Base-by-base conservation (phyloP, 257 asterid genomes). In the Solanum boliviense region DNA sequence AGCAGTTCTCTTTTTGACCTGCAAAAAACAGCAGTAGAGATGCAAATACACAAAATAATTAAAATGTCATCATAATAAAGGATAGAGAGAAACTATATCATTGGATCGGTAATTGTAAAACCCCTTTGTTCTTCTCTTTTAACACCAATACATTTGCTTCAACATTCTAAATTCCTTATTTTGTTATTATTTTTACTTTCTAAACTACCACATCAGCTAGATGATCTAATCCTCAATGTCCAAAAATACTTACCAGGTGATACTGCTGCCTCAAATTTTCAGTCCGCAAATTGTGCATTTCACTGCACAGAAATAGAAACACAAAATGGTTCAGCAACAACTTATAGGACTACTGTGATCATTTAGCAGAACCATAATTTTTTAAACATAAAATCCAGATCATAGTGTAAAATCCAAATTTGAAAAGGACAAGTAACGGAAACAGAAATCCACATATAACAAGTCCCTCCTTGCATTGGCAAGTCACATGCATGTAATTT, bases 201-300 rank as follows among this genome's bases (percentile, higher is more conserved):
- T 29, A 82, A 46, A 82, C 86, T 31, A 31, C 41, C 39, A 82
- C 41, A 48, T 48, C 44, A 31, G 44, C 86, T 31, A 48, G 44
- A 89, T 70, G 58, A 70, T 25, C 68, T 58, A 48, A 82, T 48
- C 20, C 44, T 48, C 75, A 88, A 71, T 75, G 20, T 68, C 48
- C 34, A 83, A 27, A 79, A 86, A 36, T 84, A 84, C 98, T 93
- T 93, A 97, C 99, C 95, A 91, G 86, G 86, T 91, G 92, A 90
- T 97, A 97, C 90, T 97, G 99, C 90, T 97, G 97, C 93, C 74
- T 92, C 95, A 97, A 70, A 83, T 94, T 92, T 89, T 97, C 99
- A n/a, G 95, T 91, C 29, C 88, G 94, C 88, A 94, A 94, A 90
- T 97, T 97, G 94, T 96, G 99, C 71, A 84, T 65, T 84, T 97